Percentiles rank a stretch among this genome's conserved stretches.
Evolutionary conservation across 495 filamentous ascomycete genomes (phyloP).

Genomic region (Neurospora sp.): DNA sequence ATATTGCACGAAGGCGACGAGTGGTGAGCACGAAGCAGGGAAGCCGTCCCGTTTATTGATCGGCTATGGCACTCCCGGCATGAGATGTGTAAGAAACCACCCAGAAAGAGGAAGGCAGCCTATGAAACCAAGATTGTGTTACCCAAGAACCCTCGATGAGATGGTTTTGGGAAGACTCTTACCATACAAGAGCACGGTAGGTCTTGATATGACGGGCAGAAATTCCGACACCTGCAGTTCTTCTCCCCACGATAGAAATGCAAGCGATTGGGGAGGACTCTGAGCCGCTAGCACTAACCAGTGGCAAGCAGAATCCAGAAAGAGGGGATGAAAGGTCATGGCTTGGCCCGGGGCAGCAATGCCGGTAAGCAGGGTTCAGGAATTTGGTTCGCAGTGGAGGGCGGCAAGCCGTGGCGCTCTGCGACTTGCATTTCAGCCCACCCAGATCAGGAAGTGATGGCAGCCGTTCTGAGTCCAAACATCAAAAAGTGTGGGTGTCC

Average conservation of each 20-base stretch:
- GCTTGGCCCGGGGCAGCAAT: neutral
- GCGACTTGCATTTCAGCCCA: constrained; percentile 11
- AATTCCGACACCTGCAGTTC: neutral
- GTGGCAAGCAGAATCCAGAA: neutral
- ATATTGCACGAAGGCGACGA: neutral
- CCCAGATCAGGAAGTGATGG: constrained; percentile 7
- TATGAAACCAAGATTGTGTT: neutral
- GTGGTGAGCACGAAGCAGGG: neutral
- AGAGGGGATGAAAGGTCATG: neutral
- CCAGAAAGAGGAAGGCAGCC: neutral
- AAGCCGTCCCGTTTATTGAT: neutral
- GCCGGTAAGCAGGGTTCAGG: neutral
- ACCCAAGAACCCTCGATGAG: neutral
- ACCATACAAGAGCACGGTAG: neutral
- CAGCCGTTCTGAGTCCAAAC: neutral
- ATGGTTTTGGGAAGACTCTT: neutral
- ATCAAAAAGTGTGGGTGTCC: neutral
- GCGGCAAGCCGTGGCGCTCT: constrained; percentile 3
- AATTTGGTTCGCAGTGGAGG: neutral
- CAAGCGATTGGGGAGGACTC: neutral
- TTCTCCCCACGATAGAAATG: neutral
- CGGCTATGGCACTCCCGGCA: neutral
- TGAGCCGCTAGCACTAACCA: neutral
- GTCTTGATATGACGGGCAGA: neutral
- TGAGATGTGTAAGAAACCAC: neutral